Conservation (phyloP, 1,139 yeast species). For the Pneumocystis murina region DNA sequence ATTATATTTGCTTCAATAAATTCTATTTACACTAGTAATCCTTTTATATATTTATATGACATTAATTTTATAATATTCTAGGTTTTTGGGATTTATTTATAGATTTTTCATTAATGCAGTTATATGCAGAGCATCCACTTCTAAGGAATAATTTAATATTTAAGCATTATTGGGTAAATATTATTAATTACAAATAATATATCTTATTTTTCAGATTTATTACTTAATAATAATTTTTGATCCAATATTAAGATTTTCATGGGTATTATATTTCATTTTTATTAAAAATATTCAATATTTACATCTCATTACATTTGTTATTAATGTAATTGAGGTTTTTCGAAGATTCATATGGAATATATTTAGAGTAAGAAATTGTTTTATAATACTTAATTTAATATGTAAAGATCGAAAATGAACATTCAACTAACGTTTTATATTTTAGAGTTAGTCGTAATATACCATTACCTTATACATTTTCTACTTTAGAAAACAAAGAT, state of each 20-base stretch:
- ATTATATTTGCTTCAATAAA: conserved; percentile 62
- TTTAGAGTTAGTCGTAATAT: conserved; percentile 78
- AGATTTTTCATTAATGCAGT: conserved; percentile 87
- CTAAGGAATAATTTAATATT: conserved; percentile 23
- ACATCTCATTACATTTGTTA: conserved; percentile 72
- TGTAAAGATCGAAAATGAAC: conserved; percentile 1
- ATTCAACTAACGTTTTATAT: conserved; percentile 62
- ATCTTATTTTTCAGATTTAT: conserved; percentile 29
- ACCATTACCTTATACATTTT: conserved; percentile 30
- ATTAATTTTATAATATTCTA: not conserved
- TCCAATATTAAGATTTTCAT: conserved; percentile 64
- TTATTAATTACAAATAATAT: not conserved
- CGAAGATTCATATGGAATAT: conserved; percentile 80
- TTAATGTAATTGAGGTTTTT: conserved; percentile 66
- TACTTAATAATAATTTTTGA: conserved; percentile 62
- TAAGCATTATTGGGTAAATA: conserved; percentile 29
- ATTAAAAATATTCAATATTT: conserved; percentile 69
- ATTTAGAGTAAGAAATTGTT: conserved; percentile 92
- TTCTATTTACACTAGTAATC: conserved; percentile 42
- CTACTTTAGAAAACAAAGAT: not conserved
- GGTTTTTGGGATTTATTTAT: conserved; percentile 72
- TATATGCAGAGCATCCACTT: conserved; percentile 39
- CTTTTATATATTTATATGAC: not conserved
- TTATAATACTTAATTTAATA: conserved; percentile 21
- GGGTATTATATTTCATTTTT: conserved; percentile 70